Evolutionary conservation across 1,139 yeast species (phyloP), one percentile per base, ranked within the genome.

Genomic region (Nakaseomyces nivariensis): DNA sequence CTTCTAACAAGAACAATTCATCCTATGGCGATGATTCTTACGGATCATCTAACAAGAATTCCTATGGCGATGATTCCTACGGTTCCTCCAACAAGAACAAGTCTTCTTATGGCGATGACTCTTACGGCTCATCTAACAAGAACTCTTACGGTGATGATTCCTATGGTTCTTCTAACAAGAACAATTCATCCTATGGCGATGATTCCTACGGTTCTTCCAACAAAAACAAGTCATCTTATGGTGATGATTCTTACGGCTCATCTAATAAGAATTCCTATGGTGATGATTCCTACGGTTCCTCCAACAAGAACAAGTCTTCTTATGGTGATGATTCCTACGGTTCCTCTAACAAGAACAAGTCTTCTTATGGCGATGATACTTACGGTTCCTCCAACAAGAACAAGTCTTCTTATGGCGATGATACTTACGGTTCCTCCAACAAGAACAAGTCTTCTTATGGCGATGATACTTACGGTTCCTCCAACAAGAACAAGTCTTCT

Each of bases 201-300:
- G 43, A 43, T 17, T 37, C 53, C 4, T 52, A 55, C 37, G 55
- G 54, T 5, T 52, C 54, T 22, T 36, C 41, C 48, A 46, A 46
- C 46, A 41, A 41, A 24, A 48, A 54, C 44, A 51, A 44, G 26
- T 29, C 47, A 17, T 58, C 63, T n/a, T 61, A 58, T 26, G 62
- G 62, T 36, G 54, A 58, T 40, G 60, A 56, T 48, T 60, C 67
- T 17, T 61, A 59, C 50, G 67, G 67, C 27, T 59, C 58, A 5
- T 52, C 56, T 42, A 50, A 50, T 49, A 45, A 45, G 37, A 45
- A 48, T 37, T 54, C 56, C 32, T 52, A 60, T 50, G 58, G 61
- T 29, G 49, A 51, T 45, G 61, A 61, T 48, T 56, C 65, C 17
- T 63, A 62, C 45, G 68, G 67, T 6, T 40, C 49, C 49, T 56